phyloP scores from a whole-genome alignment of 176 grass and related monocot species.

The Eragrostis curvula region DNA sequence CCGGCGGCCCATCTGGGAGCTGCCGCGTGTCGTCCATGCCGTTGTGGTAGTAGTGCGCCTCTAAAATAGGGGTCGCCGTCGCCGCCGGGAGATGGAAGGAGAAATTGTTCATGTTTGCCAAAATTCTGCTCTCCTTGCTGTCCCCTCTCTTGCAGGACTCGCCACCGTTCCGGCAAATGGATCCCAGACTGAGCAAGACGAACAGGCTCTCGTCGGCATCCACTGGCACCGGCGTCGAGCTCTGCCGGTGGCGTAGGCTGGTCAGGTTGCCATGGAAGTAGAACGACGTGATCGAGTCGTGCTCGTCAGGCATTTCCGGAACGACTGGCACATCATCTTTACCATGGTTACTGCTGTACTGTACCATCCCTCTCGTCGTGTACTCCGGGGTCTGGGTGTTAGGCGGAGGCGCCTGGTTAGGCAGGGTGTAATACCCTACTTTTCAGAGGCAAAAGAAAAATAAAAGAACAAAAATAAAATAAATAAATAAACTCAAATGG shows the following conservation, averaged over 20 bases:
- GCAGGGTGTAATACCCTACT: no score
- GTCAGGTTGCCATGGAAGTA: conserved; percentile 29
- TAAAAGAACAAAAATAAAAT: no score
- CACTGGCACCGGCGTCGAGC: neutral
- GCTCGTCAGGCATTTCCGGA: neutral
- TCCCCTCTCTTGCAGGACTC: neutral
- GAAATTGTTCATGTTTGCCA: conserved; percentile 21
- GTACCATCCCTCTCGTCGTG: neutral
- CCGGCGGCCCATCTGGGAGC: neutral
- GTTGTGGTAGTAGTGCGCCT: neutral
- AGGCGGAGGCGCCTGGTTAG: neutral
- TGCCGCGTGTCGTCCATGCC: neutral
- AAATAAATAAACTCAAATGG: no score
- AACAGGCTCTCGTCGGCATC: neutral
- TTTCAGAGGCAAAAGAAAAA: no score
- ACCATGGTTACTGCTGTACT: no score
- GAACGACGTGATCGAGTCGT: neutral
- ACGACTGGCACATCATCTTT: no score
- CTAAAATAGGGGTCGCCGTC: neutral
- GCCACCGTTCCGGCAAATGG: neutral
- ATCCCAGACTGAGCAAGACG: neutral
- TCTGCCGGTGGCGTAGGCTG: no score
- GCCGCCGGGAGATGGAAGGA: neutral
- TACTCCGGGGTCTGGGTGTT: neutral
- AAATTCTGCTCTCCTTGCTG: neutral